Evolutionary conservation across 2,329 filamentous ascomycete genomes (phyloP), one percentile per base, ranked within the genome.

Genomic region (Xylaria sp.): DNA sequence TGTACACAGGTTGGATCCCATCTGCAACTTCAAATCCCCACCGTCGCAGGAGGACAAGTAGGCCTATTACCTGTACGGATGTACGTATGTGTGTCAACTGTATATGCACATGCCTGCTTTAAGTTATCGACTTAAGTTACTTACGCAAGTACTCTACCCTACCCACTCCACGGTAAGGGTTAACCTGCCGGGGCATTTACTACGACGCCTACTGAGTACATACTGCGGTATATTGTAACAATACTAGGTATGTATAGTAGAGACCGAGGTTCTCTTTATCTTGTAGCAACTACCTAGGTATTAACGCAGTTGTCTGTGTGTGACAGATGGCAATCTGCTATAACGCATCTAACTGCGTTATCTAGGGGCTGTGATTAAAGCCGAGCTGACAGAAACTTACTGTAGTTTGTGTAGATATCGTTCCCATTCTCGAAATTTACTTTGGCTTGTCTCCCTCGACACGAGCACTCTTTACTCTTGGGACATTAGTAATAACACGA

Each of bases 361-460:
- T 48, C 23, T 23, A 20, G 37, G 37, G 63, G 41, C 50, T 46
- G 37, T 60, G 44, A 18, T 46, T 28, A 13, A 48, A 48, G 57
- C 25, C 31, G 20, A 54, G 48, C 46, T 65, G 55, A 65, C 63
- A 65, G 63, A 52, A 41, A 50, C 37, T 52, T 39, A 41, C 28
- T 28, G 23, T 28, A 52, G 13, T 52, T 13, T 52, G 23, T 52
- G 50, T 28, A 54, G 25, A 2, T 37, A 37, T 28, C 28, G 5
- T 28, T 28, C 52, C 31, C 3, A 37, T 55, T 64, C 31, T 37
- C 28, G 28, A 25, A 25, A 44, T 15, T 28, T 51, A 34, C n/a
- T 31, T 58, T 52, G 18, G 62, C 54, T 20, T 65, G 37, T 18
- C 28, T 52, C 7, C 34, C 20, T 8, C 52, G 37, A 39, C 13